Evolutionary conservation across 495 filamentous ascomycete genomes (phyloP).

Genomic region (Hypomontagnella submonticulosa): DNA sequence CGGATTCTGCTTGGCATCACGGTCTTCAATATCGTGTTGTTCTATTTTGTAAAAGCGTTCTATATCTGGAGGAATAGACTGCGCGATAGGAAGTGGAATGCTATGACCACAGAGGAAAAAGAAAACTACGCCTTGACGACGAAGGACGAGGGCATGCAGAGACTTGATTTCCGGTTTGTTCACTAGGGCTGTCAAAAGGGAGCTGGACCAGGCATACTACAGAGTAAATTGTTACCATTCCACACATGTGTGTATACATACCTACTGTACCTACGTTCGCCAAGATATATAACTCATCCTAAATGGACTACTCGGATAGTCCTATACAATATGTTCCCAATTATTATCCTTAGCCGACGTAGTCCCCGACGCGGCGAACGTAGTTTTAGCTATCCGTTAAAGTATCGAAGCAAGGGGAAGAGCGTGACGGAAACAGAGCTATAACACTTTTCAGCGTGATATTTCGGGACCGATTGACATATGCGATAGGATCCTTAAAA

Average conservation of each 20-base stretch:
- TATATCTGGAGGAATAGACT: slow-evolving; percentile 54
- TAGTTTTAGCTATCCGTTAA: too few species aligned
- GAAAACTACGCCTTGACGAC: slow-evolving; percentile 44
- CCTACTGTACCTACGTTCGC: too few species aligned
- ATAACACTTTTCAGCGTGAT: too few species aligned
- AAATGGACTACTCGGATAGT: too few species aligned
- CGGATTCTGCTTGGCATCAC: slow-evolving; percentile 57
- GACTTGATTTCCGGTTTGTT: slow-evolving; percentile 36
- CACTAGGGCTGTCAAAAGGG: slow-evolving; percentile 7
- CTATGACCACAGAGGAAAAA: slow-evolving; percentile 52
- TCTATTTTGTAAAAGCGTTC: slow-evolving; percentile 53
- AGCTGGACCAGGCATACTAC: background rate
- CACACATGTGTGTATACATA: too few species aligned
- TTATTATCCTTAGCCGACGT: too few species aligned
- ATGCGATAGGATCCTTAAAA: background rate
- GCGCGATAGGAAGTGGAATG: slow-evolving; percentile 51
- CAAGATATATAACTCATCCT: too few species aligned
- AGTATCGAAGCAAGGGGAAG: too few species aligned
- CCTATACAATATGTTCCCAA: too few species aligned
- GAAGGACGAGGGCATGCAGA: slow-evolving; percentile 40
- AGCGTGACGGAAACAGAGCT: too few species aligned
- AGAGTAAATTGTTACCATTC: too few species aligned
- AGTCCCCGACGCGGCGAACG: background rate
- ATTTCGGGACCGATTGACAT: background rate
- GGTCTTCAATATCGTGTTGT: slow-evolving; percentile 53